phyloP scores from a whole-genome alignment of 768 basidiomycete genomes.

The Naganishia friedmannii region DNA sequence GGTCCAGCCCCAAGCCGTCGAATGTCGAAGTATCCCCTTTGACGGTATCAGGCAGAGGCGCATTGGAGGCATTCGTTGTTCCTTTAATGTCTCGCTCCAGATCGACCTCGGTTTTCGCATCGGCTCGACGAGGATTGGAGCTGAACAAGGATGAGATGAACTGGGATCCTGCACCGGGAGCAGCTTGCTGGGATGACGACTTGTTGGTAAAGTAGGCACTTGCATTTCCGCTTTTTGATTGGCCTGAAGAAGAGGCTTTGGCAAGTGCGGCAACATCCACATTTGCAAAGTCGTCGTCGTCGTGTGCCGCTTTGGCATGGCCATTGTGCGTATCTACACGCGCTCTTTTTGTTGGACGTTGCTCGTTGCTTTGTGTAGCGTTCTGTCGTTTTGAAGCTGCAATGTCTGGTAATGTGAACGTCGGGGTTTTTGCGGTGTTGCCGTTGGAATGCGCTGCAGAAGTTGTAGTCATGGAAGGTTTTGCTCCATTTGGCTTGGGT shows the following conservation, averaged over 20 bases:
- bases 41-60: slow-evolving; percentile 39
- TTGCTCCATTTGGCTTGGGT: slow-evolving; percentile 48
- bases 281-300: slow-evolving; percentile 11
- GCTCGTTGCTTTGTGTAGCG: not conserved
- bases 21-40: slow-evolving; percentile 66
- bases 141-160: slow-evolving; percentile 87
- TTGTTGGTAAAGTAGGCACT: slow-evolving; percentile 19
- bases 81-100: slow-evolving; percentile 8
- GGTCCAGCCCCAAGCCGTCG: slow-evolving; percentile 74
- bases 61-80: slow-evolving; percentile 26
- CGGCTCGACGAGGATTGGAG: slow-evolving; percentile 61
- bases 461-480: slow-evolving; percentile 54
- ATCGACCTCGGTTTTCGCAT: slow-evolving; percentile 24
- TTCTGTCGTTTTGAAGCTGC: not conserved
- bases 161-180: slow-evolving; percentile 38
- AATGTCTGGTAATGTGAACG: slow-evolving; percentile 2
- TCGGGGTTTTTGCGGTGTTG: not conserved
- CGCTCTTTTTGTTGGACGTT: slow-evolving; percentile 2
- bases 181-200: not conserved
- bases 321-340: not conserved
- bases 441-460: slow-evolving; percentile 30
- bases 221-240: slow-evolving; percentile 4
- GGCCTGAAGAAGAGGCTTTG: slow-evolving; percentile 18
- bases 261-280: slow-evolving; percentile 28
- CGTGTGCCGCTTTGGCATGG: not conserved